Conservation (phyloP, 768 basidiomycete species). For the Mycena latifolia region DNA sequence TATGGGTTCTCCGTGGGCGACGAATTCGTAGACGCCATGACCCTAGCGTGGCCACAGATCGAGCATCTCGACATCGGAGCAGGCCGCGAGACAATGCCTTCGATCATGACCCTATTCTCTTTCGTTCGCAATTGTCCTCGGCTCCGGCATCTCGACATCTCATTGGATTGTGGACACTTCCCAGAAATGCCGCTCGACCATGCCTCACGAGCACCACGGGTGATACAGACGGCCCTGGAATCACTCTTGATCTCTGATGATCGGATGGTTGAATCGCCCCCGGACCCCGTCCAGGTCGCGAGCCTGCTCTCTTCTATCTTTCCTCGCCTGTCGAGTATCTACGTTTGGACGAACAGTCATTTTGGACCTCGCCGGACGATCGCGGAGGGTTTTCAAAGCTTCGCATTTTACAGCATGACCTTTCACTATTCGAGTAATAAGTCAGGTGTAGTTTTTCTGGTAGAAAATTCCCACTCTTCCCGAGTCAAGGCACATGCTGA, state of each 20-base stretch:
- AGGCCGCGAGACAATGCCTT: too few species aligned
- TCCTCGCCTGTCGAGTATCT: background rate
- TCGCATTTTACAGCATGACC: too few species aligned
- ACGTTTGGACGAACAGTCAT: too few species aligned
- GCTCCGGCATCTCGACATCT: background rate
- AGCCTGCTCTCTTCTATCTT: slow-evolving; percentile 9
- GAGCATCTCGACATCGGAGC: background rate
- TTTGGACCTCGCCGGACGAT: too few species aligned
- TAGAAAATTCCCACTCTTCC: too few species aligned
- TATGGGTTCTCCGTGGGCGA: background rate
- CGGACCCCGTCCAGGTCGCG: slow-evolving; percentile 9
- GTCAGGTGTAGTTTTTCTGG: too few species aligned
- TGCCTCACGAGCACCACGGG: background rate
- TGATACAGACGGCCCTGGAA: slow-evolving; percentile 2
- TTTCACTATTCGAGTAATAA: too few species aligned
- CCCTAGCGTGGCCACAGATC: background rate
- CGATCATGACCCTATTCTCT: background rate
- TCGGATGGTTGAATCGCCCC: too few species aligned
- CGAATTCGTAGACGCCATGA: slow-evolving; percentile 1
- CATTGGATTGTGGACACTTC: slow-evolving; percentile 11
- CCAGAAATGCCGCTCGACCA: slow-evolving; percentile 7
- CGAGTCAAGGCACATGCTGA: too few species aligned
- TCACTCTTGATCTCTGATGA: too few species aligned
- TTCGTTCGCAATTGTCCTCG: slow-evolving; percentile 1
- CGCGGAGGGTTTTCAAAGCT: too few species aligned